Evolutionary conservation across 129 eudicot genomes (phyloP), one percentile per base, ranked within the genome.

Genomic region (Heracleum sosnowskyi): DNA sequence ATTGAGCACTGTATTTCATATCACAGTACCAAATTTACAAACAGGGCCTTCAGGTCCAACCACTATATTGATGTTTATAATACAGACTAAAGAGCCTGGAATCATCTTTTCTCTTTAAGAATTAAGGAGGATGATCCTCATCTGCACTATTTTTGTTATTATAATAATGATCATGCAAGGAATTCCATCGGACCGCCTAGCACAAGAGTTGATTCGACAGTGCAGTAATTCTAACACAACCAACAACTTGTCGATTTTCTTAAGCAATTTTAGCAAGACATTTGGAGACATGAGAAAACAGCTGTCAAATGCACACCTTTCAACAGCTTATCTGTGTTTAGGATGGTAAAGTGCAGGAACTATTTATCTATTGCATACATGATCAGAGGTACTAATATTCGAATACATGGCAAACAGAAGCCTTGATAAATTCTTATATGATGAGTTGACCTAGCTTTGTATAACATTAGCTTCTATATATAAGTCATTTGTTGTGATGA

Each of bases 171-270:
- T 64, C 75, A 75, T 77, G 24, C n/a, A 73, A 49, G 72, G 60
- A 42, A 81, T 78, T 24, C 31, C 16, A 24, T 53, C 85, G 11
- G 71, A 85, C 51, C 85, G 85, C 44, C 85, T 81, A 81, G 79
- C 46, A 28, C 76, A 85, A n/a, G 51, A 81, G 70, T 63, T 81
- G 11, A 76, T 78, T 20, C 69, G 57, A 31, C 85, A 85, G 35
- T 85, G 88, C 81, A 81, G 85, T 74, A 85, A 79, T 77, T 85
- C 75, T 68, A 85, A 85, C 44, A 82, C 88, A 18, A 68, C 76
- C 24, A 75, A 81, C 35, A 18, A 62, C 69, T 62, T 62, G 69
- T 44, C 64, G 13, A 68, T 75, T 37, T 85, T 85, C 44, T 85
- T 47, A 39, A 60, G 39, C 83, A 85, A 82, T 69, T 79, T 81